Conservation (phyloP, 495 filamentous ascomycete species). For the Penicillium salamii region DNA sequence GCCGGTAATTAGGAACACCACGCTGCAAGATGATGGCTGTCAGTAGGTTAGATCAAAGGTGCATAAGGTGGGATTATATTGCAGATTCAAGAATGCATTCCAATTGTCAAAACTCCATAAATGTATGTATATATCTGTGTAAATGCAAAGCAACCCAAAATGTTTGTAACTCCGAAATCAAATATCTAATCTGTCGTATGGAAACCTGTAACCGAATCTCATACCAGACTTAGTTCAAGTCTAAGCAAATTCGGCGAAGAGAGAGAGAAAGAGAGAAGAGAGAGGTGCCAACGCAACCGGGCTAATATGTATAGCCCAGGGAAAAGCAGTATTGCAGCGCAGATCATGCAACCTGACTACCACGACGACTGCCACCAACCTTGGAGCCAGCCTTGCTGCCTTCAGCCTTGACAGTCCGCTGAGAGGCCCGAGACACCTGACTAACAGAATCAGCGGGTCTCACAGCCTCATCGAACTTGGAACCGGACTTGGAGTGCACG, state of each 20-base stretch:
- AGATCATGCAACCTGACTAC: constrained; percentile 29
- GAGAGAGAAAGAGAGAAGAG: too few species aligned
- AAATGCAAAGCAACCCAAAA: constrained; percentile 7
- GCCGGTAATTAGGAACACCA: too few species aligned
- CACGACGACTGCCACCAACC: constrained; percentile 29
- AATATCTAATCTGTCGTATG: constrained; percentile 5
- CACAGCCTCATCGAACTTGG: constrained; percentile 42
- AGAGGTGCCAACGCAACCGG: too few species aligned
- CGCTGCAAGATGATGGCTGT: too few species aligned
- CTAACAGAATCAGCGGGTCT: constrained; percentile 67
- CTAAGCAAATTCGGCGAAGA: background rate
- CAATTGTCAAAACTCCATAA: constrained; percentile 8
- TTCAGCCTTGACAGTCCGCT: constrained; percentile 38
- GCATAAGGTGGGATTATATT: too few species aligned
- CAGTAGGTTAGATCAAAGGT: too few species aligned
- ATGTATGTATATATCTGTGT: constrained; percentile 7
- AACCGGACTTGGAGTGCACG: constrained; percentile 15
- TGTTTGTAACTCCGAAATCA: constrained; percentile 1
- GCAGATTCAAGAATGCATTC: background rate
- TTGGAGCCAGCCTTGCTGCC: constrained; percentile 30
- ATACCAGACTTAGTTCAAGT: background rate
- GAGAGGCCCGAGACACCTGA: constrained; percentile 48
- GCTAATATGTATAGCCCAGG: too few species aligned
- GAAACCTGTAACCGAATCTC: constrained; percentile 1
- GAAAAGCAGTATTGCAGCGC: background rate